A percentile compares a stretch with the other conserved stretches of the same genome.
Evolutionary conservation across 148 eudicot species (phyloP).

Genomic region (Silene uniflora): DNA sequence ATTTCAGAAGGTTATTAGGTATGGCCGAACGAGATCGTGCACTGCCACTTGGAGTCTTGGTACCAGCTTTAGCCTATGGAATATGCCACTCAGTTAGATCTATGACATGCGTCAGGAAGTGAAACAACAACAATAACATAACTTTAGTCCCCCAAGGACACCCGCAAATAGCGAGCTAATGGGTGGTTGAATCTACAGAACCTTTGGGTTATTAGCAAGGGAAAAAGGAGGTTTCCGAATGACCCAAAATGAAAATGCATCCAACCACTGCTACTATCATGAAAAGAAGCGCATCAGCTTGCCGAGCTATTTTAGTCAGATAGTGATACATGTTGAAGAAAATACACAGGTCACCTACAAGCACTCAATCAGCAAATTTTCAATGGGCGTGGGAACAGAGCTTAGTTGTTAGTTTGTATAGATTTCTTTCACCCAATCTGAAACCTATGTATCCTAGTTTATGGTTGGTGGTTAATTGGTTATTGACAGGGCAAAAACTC

Average conservation of each 20-base stretch:
- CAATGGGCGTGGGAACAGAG: not conserved
- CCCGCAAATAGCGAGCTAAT: not conserved
- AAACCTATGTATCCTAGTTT: not conserved
- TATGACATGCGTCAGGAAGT: not conserved
- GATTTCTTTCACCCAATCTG: not conserved
- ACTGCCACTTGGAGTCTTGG: constrained; percentile 49
- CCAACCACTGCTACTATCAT: not conserved
- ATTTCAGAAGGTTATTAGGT: constrained; percentile 38
- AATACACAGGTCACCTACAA: not conserved
- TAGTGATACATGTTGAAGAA: not conserved
- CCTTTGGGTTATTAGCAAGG: not conserved
- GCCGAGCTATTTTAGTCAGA: not conserved
- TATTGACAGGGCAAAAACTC: not conserved
- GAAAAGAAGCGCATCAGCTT: not conserved
- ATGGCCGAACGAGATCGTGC: constrained; percentile 44
- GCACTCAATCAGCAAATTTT: not conserved
- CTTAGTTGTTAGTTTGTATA: not conserved
- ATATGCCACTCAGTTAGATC: constrained; percentile 10
- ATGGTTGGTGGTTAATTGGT: not conserved
- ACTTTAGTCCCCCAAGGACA: not conserved
- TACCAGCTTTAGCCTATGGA: constrained; percentile 55
- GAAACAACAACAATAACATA: not conserved
- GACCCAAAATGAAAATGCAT: not conserved
- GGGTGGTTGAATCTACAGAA: not conserved
- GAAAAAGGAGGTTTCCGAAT: not conserved